Percentiles rank a stretch among this genome's conserved stretches.
Conservation (phyloP, 495 filamentous ascomycete genomes). For the Penicillium atrosanguineum region DNA sequence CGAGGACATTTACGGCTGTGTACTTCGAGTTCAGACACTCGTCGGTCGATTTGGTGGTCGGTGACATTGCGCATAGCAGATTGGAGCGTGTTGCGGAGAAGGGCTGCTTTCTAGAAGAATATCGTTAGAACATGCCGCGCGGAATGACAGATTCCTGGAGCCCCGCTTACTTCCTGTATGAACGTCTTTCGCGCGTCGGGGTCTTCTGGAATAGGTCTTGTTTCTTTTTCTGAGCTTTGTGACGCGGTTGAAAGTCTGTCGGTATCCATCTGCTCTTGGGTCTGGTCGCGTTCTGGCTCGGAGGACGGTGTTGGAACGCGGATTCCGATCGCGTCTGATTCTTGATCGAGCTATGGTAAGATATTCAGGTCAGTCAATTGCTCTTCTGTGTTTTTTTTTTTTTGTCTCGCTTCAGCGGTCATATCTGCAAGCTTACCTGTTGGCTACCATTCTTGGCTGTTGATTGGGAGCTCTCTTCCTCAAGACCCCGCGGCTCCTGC, state of each 20-base stretch:
- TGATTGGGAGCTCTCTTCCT: constrained; percentile 11
- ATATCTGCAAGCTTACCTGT: constrained; percentile 22
- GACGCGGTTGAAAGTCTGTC: constrained; percentile 9
- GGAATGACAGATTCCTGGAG: neutral
- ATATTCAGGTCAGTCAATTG: constrained; percentile 12
- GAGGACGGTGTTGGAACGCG: constrained; percentile 12
- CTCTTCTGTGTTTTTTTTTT: neutral
- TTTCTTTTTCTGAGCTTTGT: constrained; percentile 6
- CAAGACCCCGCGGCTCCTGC: constrained; percentile 11
- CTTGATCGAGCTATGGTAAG: constrained; percentile 12
- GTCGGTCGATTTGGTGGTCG: constrained; percentile 43
- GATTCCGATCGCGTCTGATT: constrained; percentile 21
- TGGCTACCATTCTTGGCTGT: constrained; percentile 13
- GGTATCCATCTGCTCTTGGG: constrained; percentile 15
- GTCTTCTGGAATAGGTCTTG: constrained; percentile 31
- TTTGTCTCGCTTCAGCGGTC: neutral
- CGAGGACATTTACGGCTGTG: constrained; percentile 43
- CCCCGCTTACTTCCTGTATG: constrained; percentile 41
- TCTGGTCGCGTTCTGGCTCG: constrained; percentile 21
- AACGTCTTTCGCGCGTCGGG: constrained; percentile 41
- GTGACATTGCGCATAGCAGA: constrained; percentile 43
- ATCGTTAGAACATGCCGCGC: constrained; percentile 3
- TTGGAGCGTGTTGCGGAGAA: constrained; percentile 44
- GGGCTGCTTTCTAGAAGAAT: constrained; percentile 38
- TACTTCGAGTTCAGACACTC: constrained; percentile 44